phyloP scores from a whole-genome alignment of 495 filamentous ascomycete genomes.

The Polyplosphaeria fusca region DNA sequence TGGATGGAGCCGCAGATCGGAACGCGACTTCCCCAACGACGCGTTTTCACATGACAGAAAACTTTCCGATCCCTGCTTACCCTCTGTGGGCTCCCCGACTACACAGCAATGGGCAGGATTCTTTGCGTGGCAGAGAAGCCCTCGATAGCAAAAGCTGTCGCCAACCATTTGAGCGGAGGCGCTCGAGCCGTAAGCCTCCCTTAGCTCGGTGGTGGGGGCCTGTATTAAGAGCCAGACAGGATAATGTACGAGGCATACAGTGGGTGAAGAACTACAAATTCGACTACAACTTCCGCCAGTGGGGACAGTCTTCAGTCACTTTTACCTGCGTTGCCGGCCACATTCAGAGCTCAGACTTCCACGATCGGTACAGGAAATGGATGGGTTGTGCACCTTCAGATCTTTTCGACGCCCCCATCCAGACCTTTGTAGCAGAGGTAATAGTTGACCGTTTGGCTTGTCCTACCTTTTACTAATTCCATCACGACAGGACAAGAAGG shows the following conservation, averaged over 20 bases:
- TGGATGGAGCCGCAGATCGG: not conserved
- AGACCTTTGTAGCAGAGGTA: constrained; percentile 62
- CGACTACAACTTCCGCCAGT: constrained; percentile 77
- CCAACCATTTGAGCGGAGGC: constrained; percentile 74
- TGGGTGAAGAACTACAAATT: constrained; percentile 96
- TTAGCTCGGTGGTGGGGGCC: not conserved
- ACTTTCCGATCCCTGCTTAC: not conserved
- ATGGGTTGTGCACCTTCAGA: constrained; percentile 67
- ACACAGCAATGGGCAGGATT: constrained; percentile 47
- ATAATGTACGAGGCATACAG: constrained; percentile 57
- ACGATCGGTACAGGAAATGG: constrained; percentile 68
- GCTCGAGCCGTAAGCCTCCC: constrained; percentile 63
- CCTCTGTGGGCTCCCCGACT: not conserved
- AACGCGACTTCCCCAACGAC: constrained; percentile 15
- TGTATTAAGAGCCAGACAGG: constrained; percentile 41
- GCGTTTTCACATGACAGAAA: constrained; percentile 28
- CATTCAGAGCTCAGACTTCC: constrained; percentile 71
- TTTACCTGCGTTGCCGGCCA: constrained; percentile 94
- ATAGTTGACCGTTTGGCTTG: constrained; percentile 3
- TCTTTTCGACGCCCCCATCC: constrained; percentile 83
- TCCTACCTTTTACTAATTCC: not conserved
- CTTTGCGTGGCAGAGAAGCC: constrained; percentile 97
- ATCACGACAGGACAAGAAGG: constrained; percentile 63
- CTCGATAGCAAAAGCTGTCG: constrained; percentile 91
- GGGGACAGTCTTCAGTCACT: constrained; percentile 77